A percentile compares a stretch with the other conserved stretches of the same genome.
Conservation (phyloP, 768 basidiomycete species). For the Tulasnella sp. region DNA sequence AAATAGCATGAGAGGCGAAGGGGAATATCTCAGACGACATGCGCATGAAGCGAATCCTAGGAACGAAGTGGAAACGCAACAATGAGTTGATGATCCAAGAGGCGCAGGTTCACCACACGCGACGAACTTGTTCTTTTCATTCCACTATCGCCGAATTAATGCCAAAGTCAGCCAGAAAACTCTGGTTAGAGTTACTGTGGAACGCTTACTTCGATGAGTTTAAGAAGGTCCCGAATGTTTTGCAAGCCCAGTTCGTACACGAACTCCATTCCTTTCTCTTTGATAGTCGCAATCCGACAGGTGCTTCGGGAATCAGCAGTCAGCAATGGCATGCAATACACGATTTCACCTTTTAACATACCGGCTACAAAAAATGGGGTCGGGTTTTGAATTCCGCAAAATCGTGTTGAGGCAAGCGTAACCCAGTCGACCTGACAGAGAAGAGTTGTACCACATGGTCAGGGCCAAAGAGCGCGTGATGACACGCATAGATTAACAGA, state of each 20-base stretch:
- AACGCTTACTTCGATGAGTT: slow-evolving; percentile 60
- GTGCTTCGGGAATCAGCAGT: slow-evolving; percentile 39
- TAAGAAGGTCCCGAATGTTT: slow-evolving; percentile 66
- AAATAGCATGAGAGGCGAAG: slow-evolving; percentile 77
- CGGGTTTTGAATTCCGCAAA: slow-evolving; percentile 69
- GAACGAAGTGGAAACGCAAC: neutral
- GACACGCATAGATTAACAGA: slow-evolving; percentile 30
- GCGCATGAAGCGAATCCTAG: slow-evolving; percentile 82
- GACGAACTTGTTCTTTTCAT: slow-evolving; percentile 72
- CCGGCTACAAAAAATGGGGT: slow-evolving; percentile 71
- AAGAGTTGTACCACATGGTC: slow-evolving; percentile 46
- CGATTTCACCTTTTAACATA: slow-evolving; percentile 49
- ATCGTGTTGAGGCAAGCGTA: slow-evolving; percentile 89
- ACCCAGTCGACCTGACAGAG: slow-evolving; percentile 45
- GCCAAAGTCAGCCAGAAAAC: neutral
- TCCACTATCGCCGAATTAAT: slow-evolving; percentile 58
- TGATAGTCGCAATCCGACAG: slow-evolving; percentile 71
- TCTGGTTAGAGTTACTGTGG: too few species aligned
- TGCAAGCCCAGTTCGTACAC: slow-evolving; percentile 76
- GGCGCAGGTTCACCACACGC: neutral
- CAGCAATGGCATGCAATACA: neutral
- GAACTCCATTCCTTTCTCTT: slow-evolving; percentile 78
- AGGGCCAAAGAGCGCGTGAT: slow-evolving; percentile 43
- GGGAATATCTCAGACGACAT: slow-evolving; percentile 93
- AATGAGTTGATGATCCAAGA: neutral